phyloP scores from a whole-genome alignment of 441 rosid species.

The Iberis amara region DNA sequence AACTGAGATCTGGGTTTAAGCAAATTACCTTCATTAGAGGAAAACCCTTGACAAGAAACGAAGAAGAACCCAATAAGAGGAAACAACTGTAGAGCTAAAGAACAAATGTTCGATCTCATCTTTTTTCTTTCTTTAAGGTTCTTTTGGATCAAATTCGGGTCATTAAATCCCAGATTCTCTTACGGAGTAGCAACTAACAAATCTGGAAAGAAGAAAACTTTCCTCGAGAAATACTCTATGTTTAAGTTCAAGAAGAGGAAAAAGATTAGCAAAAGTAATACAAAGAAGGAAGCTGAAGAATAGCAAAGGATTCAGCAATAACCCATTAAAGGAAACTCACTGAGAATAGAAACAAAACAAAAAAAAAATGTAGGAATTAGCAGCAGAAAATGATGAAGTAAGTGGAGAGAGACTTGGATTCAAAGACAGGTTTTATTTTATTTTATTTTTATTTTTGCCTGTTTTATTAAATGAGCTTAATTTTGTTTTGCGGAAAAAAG shows the following conservation, averaged over 20 bases:
- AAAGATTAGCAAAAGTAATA: constrained; percentile 24
- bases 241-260: constrained; percentile 28
- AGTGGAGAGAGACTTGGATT: constrained; percentile 56
- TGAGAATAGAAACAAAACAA: neutral
- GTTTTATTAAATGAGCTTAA: constrained; percentile 22
- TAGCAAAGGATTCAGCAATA: constrained; percentile 36
- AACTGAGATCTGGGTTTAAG: constrained; percentile 52
- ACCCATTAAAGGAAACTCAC: constrained; percentile 45
- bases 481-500: too few relatives aligned
- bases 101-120: constrained; percentile 42
- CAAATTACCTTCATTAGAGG: constrained; percentile 59
- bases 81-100: too few relatives aligned
- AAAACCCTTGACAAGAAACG: constrained; percentile 45
- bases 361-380: constrained; percentile 28
- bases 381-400: constrained; percentile 30
- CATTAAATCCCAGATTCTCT: constrained; percentile 34
- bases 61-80: too few relatives aligned
- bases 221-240: constrained; percentile 24
- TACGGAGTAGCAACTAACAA: too few relatives aligned
- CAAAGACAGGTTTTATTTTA: constrained; percentile 74
- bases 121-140: too few relatives aligned
- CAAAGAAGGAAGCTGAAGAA: constrained; percentile 10
- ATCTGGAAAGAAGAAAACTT: constrained; percentile 23
- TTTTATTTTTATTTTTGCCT: constrained; percentile 30
- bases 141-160: constrained; percentile 32